Base-by-base conservation (phyloP, 129 eudicot species). In the Flaveria trinervia region DNA sequence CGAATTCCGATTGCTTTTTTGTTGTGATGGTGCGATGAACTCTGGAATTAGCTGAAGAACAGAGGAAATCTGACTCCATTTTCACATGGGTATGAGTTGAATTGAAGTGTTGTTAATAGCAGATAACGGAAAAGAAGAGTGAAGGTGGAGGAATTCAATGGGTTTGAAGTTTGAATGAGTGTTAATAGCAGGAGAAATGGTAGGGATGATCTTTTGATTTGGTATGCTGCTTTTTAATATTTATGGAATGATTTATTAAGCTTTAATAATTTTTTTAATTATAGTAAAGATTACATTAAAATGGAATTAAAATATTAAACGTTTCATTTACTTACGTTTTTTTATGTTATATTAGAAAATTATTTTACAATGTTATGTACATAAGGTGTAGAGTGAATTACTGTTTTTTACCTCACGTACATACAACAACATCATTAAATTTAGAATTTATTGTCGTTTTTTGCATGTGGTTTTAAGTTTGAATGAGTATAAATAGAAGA, bases 161-260 rank as follows among this genome's bases (percentile, higher is more conserved):
- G n/a, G 72, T 80, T 72, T 73, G 78, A 73, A 73, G 66, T 73
- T 72, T 73, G 78, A 73, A 80, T 65, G 83, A 80, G 83, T 41
- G 68, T 80, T 64, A 73, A 79, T 79, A 65, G 68, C 12, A 49
- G 44, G 26, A 66, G 78, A 80, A 67, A 73, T 74, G 69, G 52
- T 8, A 54, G 70, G 70, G 69, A 45, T 41, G 20, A 67, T 65
- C 22, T 39, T 80, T 73, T 74, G 61, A 67, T 73, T 72, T 70
- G 11, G 54, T 70, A 28, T 73, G 20, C 49, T 51, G 9, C 17
- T 54, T 71, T 73, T 23, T 20, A 41, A 15, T 26, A 23, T 74
- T 26, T 56, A 71, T 17, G 61, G 59, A 20, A 9, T 3, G 45
- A 41, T 41, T 65, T 36, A 16, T 52, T 39, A 2, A 14, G 8